Percentiles rank a stretch among this genome's conserved stretches.
Conservation (phyloP, 106 monocot species). For the Dactylorhiza incarnata region DNA sequence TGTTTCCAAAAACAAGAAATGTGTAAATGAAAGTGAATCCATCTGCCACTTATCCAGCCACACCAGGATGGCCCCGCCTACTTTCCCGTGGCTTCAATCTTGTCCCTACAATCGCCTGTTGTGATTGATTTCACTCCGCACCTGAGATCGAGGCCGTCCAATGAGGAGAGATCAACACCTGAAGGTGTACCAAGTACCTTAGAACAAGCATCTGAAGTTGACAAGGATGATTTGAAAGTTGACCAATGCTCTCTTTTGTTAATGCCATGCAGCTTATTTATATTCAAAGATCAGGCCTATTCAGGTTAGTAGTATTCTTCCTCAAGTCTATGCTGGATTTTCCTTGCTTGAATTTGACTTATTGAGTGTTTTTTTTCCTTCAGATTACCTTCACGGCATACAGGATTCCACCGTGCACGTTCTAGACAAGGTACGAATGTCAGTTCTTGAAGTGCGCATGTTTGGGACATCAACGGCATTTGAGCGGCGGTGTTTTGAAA, state of each 20-base stretch:
- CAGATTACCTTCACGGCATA: constrained; percentile 85
- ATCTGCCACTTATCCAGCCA: constrained; percentile 32
- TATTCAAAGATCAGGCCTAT: constrained; percentile 95
- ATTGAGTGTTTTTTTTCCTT: background rate
- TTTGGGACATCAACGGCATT: too few species aligned
- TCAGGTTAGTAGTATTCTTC: constrained; percentile 31
- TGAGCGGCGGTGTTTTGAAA: too few species aligned
- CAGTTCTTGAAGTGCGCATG: too few species aligned
- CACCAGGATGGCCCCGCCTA: constrained; percentile 99
- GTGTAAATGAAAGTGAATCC: background rate
- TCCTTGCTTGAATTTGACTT: background rate
- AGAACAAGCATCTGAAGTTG: background rate
- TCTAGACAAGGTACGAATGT: constrained; percentile 39
- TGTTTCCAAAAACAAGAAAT: too few species aligned
- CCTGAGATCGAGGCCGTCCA: constrained; percentile 11
- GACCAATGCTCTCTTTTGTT: constrained; percentile 46
- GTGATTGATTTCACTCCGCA: constrained; percentile 86
- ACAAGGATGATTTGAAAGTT: constrained; percentile 5
- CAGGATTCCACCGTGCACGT: constrained; percentile 44
- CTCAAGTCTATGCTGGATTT: background rate
- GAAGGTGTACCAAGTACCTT: constrained; percentile 5
- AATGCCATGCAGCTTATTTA: constrained; percentile 78
- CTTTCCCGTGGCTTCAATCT: constrained; percentile 84
- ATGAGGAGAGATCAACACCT: background rate
- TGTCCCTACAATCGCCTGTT: constrained; percentile 72